Evolutionary conservation across 345 rosid species (phyloP).

Genomic region (Lumnitzera littorea): DNA sequence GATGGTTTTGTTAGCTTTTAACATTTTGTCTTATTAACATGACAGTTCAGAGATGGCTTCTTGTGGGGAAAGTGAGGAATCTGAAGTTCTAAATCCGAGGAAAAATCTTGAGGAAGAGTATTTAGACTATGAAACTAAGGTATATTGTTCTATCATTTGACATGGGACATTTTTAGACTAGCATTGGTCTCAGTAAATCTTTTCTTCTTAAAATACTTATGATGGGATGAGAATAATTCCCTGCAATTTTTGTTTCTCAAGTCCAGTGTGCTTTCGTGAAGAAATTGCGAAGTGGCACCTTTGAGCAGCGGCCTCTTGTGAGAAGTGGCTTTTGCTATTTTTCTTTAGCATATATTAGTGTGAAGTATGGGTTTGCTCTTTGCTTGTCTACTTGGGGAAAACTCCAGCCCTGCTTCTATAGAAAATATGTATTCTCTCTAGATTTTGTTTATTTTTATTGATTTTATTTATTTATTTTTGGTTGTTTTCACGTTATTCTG

Average conservation of each 20-base stretch:
- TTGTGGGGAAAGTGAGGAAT: conserved; percentile 35
- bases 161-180: not conserved
- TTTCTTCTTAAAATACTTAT: too few relatives aligned
- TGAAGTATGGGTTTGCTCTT: too few relatives aligned
- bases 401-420: too few relatives aligned
- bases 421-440: not conserved
- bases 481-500: not conserved
- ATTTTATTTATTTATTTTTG: not conserved
- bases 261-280: too few relatives aligned
- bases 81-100: conserved; percentile 57
- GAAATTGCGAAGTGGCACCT: too few relatives aligned
- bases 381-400: too few relatives aligned
- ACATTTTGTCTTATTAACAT: conserved; percentile 8
- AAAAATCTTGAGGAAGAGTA: conserved; percentile 87
- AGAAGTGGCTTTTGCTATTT: too few relatives aligned
- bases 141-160: conserved; percentile 13
- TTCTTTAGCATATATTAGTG: too few relatives aligned
- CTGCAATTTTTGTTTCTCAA: too few relatives aligned
- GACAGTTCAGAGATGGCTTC: conserved; percentile 51
- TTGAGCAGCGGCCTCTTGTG: too few relatives aligned
- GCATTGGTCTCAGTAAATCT: too few relatives aligned
- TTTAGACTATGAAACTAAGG: conserved; percentile 85
- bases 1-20: conserved; percentile 11
- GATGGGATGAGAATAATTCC: too few relatives aligned
- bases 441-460: not conserved